Evolutionary conservation across 1,139 yeast species (phyloP).

Genomic region (Yamadazyma mexicana): DNA sequence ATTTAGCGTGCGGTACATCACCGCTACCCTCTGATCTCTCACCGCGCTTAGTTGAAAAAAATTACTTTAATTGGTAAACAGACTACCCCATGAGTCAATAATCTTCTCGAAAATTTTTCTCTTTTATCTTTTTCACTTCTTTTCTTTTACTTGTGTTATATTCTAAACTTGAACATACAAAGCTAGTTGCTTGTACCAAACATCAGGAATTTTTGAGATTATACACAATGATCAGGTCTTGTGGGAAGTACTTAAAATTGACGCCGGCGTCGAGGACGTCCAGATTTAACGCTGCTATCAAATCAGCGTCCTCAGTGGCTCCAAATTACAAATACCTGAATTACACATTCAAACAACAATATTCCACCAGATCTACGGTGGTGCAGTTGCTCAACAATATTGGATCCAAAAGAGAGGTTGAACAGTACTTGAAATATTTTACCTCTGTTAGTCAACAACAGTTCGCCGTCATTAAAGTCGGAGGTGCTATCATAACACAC

Average conservation of each 20-base stretch:
- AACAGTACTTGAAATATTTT: conserved; percentile 92
- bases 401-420: conserved; percentile 96
- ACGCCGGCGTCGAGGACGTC: conserved; percentile 1
- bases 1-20: background rate
- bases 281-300: background rate
- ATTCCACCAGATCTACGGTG: conserved; percentile 88
- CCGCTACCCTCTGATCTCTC: conserved; percentile 28
- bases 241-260: conserved; percentile 4
- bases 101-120: conserved; percentile 17
- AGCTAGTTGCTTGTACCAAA: background rate
- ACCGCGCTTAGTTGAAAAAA: conserved; percentile 39
- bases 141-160: background rate
- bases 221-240: conserved; percentile 6
- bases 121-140: background rate
- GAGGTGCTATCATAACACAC: conserved; percentile 97
- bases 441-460: conserved; percentile 95
- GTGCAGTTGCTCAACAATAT: conserved; percentile 92
- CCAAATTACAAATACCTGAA: background rate
- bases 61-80: conserved; percentile 37
- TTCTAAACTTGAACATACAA: background rate
- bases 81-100: conserved; percentile 22
- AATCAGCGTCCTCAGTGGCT: conserved; percentile 1
- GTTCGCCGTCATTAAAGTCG: conserved; percentile 97
- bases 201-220: background rate
- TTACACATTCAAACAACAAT: conserved; percentile 7